These are phyloP conservation scores for Diaporthe sp. DNA, from an alignment of 2,329 filamentous ascomycete genomes.

Conservation along the genomic window DNA sequence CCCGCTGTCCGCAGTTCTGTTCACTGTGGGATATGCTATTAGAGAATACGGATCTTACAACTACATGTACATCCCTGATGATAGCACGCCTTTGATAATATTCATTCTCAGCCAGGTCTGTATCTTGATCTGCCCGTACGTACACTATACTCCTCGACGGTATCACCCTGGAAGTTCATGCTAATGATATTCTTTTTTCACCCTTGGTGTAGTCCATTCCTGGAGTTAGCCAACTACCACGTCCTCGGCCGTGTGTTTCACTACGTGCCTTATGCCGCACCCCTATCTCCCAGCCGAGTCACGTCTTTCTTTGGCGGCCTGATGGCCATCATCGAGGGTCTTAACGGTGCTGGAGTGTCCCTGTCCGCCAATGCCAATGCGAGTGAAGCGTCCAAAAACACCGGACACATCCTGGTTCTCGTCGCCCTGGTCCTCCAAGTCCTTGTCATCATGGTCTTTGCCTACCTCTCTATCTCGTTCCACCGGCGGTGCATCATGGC, in stretches of 20 bases:
- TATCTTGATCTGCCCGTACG: constrained; percentile 56
- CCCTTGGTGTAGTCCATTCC: constrained; percentile 49
- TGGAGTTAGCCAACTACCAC: constrained; percentile 70
- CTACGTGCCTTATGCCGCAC: constrained; percentile 68
- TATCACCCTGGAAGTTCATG: too few species aligned
- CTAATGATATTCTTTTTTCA: too few species aligned
- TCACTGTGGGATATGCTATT: constrained; percentile 67
- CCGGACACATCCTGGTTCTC: constrained; percentile 58
- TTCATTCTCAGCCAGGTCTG: constrained; percentile 53
- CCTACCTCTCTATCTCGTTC: constrained; percentile 63
- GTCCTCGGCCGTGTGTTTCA: constrained; percentile 68
- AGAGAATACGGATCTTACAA: constrained; percentile 66
- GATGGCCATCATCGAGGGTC: constrained; percentile 61
- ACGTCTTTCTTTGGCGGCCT: constrained; percentile 55
- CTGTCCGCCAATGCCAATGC: constrained; percentile 59
- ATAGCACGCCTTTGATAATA: constrained; percentile 46
- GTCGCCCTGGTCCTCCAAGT: constrained; percentile 67
- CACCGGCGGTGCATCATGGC: constrained; percentile 59
- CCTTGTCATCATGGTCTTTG: constrained; percentile 63
- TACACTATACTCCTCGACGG: constrained; percentile 2
- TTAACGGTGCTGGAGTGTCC: constrained; percentile 64
- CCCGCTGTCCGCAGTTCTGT: constrained; percentile 63
- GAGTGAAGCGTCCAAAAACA: not conserved
- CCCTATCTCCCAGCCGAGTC: constrained; percentile 56
- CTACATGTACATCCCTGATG: constrained; percentile 53